A percentile compares a stretch with the other conserved stretches of the same genome.
These are phyloP conservation scores for Ustilago shanxiensis DNA, from an alignment of 1,284 basidiomycete genomes.

Conservation along the genomic window DNA sequence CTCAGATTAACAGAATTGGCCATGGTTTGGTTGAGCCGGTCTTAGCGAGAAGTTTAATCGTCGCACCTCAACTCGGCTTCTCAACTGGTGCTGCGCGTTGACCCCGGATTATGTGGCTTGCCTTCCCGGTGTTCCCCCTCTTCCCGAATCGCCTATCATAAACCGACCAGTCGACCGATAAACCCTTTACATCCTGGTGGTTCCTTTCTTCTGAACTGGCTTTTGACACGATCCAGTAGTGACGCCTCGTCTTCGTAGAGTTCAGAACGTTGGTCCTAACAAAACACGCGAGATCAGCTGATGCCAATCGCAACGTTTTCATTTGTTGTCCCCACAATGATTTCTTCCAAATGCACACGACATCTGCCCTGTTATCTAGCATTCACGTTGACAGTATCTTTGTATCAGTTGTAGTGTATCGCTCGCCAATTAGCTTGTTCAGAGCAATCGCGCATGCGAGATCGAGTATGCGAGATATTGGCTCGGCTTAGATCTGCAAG, in stretches of 20 bases:
- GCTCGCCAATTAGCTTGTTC: background rate
- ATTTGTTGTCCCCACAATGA: constrained; percentile 13
- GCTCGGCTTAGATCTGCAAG: background rate
- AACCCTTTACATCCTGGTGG: constrained; percentile 3
- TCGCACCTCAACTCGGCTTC: background rate
- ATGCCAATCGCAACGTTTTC: constrained; percentile 5
- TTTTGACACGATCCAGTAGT: background rate
- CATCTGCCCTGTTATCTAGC: background rate
- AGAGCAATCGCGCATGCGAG: background rate
- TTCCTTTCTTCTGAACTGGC: background rate
- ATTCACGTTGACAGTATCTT: background rate
- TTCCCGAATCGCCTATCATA: background rate
- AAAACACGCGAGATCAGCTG: constrained; percentile 6
- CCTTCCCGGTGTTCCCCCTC: constrained; percentile 8
- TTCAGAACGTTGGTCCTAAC: no score
- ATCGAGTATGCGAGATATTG: background rate
- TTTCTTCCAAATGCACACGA: background rate
- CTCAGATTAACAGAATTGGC: background rate
- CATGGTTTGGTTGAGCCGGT: background rate
- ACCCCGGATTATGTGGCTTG: constrained; percentile 8
- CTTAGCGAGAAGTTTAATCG: background rate
- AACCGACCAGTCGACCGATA: constrained; percentile 15
- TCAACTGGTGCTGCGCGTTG: background rate
- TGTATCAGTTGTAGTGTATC: background rate
- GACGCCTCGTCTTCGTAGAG: background rate